Percentiles rank a stretch among this genome's conserved stretches.
These are phyloP conservation scores for Penicillium sp. DNA, from an alignment of 2,329 filamentous ascomycete species.

Conservation along the genomic window DNA sequence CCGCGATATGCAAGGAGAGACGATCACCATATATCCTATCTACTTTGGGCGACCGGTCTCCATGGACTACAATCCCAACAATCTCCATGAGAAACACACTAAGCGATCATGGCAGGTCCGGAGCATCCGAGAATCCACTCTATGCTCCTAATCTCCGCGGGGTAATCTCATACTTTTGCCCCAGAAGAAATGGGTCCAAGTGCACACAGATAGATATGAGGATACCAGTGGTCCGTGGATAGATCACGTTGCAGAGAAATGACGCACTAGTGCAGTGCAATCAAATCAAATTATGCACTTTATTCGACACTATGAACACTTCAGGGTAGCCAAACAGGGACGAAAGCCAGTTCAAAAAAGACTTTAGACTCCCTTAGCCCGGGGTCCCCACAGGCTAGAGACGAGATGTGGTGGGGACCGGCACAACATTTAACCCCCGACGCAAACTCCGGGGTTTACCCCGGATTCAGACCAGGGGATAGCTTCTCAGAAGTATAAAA, in stretches of 20 bases:
- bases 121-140: background rate
- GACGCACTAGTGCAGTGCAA: background rate
- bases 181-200: background rate
- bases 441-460: constrained; percentile 1
- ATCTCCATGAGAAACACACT: background rate
- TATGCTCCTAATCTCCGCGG: background rate
- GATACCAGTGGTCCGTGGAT: background rate
- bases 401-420: background rate
- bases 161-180: background rate
- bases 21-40: background rate
- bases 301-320: background rate
- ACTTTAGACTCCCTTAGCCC: background rate
- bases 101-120: background rate
- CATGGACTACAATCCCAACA: background rate
- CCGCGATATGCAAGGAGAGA: background rate
- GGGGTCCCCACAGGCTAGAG: background rate
- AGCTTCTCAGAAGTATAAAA: background rate
- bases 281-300: background rate
- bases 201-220: background rate
- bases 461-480: background rate
- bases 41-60: background rate
- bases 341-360: background rate
- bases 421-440: background rate
- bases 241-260: background rate
- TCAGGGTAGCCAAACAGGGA: background rate